phyloP scores from a whole-genome alignment of 192 early-diverging fungal genomes.

The Backusella psychrophila region DNA sequence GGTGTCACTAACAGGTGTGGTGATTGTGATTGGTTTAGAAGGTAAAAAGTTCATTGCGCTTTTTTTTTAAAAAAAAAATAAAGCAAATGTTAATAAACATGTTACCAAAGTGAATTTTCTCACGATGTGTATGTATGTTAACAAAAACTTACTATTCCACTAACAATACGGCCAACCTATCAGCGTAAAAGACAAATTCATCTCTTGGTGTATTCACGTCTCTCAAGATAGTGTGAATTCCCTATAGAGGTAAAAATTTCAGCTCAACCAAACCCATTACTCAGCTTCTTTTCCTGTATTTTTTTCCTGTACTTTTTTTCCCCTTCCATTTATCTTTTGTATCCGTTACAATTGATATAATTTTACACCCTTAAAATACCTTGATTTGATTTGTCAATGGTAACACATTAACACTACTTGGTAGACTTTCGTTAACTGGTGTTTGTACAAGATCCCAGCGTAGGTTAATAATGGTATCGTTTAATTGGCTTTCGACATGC shows the following conservation, averaged over 20 bases:
- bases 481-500: slow-evolving; percentile 84
- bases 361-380: slow-evolving; percentile 21
- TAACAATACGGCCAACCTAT: slow-evolving; percentile 86
- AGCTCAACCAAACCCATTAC: background rate
- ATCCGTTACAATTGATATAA: background rate
- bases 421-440: slow-evolving; percentile 29
- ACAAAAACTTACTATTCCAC: slow-evolving; percentile 66
- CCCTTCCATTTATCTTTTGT: background rate
- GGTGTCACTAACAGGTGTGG: slow-evolving; percentile 16
- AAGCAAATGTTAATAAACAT: too few relatives aligned
- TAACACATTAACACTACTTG: slow-evolving; percentile 47
- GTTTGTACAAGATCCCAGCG: slow-evolving; percentile 57
- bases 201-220: slow-evolving; percentile 66
- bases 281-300: background rate
- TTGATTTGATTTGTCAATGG: slow-evolving; percentile 55
- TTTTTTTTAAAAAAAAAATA: background rate
- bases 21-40: background rate
- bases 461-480: slow-evolving; percentile 61
- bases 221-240: slow-evolving; percentile 83
- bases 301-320: background rate
- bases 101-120: background rate
- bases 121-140: background rate
- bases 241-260: slow-evolving; percentile 32
- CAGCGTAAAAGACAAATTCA: slow-evolving; percentile 93
- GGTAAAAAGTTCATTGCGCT: slow-evolving; percentile 29